These are phyloP conservation scores for Suhomyces ambrosiae DNA, from an alignment of 1,139 yeast genomes.

Conservation along the genomic window DNA sequence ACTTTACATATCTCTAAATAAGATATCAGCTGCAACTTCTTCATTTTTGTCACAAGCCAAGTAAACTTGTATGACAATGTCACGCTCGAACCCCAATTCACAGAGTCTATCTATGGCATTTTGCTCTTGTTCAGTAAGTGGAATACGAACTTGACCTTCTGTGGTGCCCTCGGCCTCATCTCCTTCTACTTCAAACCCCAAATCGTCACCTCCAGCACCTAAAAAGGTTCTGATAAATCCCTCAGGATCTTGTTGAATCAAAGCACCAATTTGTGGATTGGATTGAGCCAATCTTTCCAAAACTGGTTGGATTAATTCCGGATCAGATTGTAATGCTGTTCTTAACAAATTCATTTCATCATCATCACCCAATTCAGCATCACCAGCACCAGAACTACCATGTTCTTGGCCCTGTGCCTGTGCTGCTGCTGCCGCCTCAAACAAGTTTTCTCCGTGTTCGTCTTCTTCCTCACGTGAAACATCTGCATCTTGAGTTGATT, in stretches of 20 bases:
- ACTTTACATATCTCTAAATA: constrained; percentile 56
- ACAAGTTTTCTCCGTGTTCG: constrained; percentile 52
- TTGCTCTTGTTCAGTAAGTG: constrained; percentile 80
- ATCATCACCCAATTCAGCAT: constrained; percentile 41
- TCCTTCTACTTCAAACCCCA: constrained; percentile 43
- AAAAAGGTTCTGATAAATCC: constrained; percentile 74
- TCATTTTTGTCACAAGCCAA: constrained; percentile 98
- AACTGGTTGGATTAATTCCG: constrained; percentile 84
- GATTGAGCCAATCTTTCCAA: constrained; percentile 81
- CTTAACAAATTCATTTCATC: constrained; percentile 68
- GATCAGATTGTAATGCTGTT: constrained; percentile 79
- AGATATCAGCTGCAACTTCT: constrained; percentile 91
- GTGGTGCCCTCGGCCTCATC: constrained; percentile 34
- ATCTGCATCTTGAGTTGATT: constrained; percentile 23
- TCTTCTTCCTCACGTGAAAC: constrained; percentile 29
- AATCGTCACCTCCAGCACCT: constrained; percentile 56
- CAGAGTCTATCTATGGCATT: constrained; percentile 85
- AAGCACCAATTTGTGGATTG: constrained; percentile 84
- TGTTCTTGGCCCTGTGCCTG: constrained; percentile 22
- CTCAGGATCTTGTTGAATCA: constrained; percentile 84
- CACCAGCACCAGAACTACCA: constrained; percentile 16
- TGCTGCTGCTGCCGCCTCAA: constrained; percentile 70
- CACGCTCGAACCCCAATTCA: constrained; percentile 90
- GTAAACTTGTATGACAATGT: constrained; percentile 87
- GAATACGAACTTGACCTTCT: constrained; percentile 55